Conservation (phyloP, 371 early-diverging fungal species). For the Quaeritorhiza haematococci region DNA sequence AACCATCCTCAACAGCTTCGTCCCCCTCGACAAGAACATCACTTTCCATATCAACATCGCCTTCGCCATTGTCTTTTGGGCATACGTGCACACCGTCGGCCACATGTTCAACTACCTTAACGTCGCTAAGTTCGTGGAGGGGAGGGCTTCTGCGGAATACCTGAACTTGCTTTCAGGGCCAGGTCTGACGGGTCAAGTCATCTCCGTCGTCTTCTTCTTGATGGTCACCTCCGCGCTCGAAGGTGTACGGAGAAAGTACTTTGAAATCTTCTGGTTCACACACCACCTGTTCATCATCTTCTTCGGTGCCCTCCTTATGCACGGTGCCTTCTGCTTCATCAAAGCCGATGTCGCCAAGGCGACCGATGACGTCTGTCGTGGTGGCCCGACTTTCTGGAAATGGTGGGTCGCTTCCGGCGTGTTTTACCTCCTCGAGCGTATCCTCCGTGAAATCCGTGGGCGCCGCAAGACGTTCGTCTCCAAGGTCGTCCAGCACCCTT, state of each 20-base stretch:
- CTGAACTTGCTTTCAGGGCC: conserved; percentile 59
- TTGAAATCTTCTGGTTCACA: conserved; percentile 78
- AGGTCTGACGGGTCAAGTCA: conserved; percentile 71
- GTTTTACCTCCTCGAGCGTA: conserved; percentile 65
- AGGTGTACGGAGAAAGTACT: conserved; percentile 56
- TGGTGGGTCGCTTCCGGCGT: conserved; percentile 66
- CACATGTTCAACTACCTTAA: conserved; percentile 73
- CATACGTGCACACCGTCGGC: conserved; percentile 60
- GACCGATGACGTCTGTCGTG: conserved; percentile 52
- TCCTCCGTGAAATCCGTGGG: conserved; percentile 67
- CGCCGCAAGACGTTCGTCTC: conserved; percentile 59
- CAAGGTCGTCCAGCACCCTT: conserved; percentile 61
- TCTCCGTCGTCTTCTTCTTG: conserved; percentile 58
- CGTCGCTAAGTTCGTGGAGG: conserved; percentile 27
- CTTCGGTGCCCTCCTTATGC: conserved; percentile 71
- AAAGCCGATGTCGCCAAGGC: conserved; percentile 53
- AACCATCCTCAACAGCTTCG: conserved; percentile 63
- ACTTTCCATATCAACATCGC: conserved; percentile 78
- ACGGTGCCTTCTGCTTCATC: conserved; percentile 81
- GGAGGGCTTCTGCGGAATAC: conserved; percentile 20
- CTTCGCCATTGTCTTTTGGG: conserved; percentile 68
- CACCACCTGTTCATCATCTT: conserved; percentile 80
- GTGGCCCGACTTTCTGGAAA: conserved; percentile 75
- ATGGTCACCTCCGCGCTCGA: conserved; percentile 68
- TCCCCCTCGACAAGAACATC: conserved; percentile 79